Base-by-base conservation (phyloP, 345 rosid genomes). In the Turritis glabra region DNA sequence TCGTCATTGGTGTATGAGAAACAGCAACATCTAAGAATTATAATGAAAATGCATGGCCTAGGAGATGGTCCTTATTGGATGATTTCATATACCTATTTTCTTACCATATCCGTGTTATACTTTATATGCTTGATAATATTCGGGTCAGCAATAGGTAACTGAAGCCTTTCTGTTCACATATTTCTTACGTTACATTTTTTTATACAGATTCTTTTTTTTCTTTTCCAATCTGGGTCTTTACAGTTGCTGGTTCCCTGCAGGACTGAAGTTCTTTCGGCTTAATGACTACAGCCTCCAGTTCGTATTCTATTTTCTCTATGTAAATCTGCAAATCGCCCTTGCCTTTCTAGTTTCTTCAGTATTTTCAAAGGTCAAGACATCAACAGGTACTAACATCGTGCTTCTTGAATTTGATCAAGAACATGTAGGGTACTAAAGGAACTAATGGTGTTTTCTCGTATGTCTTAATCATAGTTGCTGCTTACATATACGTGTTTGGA, bases 31-130 rank as follows among this genome's bases (percentile, higher is more conserved):
- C 84, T 92, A 67, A 85, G 97, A 72, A 87, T 95, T 47, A 95
- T 95, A 91, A 95, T 95, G 98, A 92, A 92, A 82, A 95, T 95
- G 99, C 99, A 95, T n/a, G 97, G 97, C 46, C 92, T 95, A 67
- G 92, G 98, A 37, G 98, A 95, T 74, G 98, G 91, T 50, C 97
- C 99, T 41, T 95, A 95, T 77, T 95, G 97, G 98, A 51, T 90
- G 77, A 89, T 91, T 74, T 81, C 97, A 26, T 95, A 95, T 43
- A 87, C 84, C 50, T 95, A 95, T 84, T 90, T 89, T 80, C 86
- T 95, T 55, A 41, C 76, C 75, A 76, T 92, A 74, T 95, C 96
- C 37, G 22, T 73, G 58, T 44, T 87, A 25, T 92, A 95, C 83
- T 83, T 90, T 80, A 48, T 92, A 40, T 88, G 90, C 61, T 86